Percentiles rank a stretch among this genome's conserved stretches.
Evolutionary conservation across 352 stramenopile genomes (phyloP).

Genomic region (Detonula confervacea): DNA sequence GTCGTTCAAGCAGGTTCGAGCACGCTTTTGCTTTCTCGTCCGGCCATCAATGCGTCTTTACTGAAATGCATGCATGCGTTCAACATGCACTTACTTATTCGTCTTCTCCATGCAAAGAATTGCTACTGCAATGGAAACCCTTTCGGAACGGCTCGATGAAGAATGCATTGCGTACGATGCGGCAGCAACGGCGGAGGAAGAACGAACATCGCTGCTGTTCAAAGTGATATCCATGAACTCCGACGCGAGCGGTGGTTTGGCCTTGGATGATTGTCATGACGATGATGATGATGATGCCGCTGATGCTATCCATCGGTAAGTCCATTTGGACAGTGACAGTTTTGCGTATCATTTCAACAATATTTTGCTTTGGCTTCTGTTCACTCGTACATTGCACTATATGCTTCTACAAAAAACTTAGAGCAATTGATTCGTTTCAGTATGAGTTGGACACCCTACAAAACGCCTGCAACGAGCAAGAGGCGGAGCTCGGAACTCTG

Average conservation of each 20-base stretch:
- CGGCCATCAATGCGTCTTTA: not conserved
- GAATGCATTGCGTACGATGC: slow-evolving; percentile 42
- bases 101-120: slow-evolving; percentile 25
- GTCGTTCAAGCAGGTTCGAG: not conserved
- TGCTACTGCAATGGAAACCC: slow-evolving; percentile 29
- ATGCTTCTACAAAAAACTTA: slow-evolving; percentile 5
- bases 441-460: slow-evolving; percentile 37
- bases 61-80: no score
- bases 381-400: slow-evolving; percentile 3
- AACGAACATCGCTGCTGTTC: slow-evolving; percentile 21
- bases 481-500: slow-evolving; percentile 34
- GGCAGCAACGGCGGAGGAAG: slow-evolving; percentile 42
- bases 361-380: slow-evolving; percentile 8
- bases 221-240: slow-evolving; percentile 26
- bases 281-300: slow-evolving; percentile 22
- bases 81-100: not conserved
- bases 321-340: no score
- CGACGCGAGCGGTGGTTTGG: slow-evolving; percentile 4
- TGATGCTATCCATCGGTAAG: slow-evolving; percentile 47
- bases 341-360: no score
- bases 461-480: slow-evolving; percentile 37
- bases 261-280: slow-evolving; percentile 14
- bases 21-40: not conserved
- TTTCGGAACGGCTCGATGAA: slow-evolving; percentile 26
- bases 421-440: slow-evolving; percentile 40